Conservation (phyloP, 2,329 filamentous ascomycete species). For the Chaetomium sp. region DNA sequence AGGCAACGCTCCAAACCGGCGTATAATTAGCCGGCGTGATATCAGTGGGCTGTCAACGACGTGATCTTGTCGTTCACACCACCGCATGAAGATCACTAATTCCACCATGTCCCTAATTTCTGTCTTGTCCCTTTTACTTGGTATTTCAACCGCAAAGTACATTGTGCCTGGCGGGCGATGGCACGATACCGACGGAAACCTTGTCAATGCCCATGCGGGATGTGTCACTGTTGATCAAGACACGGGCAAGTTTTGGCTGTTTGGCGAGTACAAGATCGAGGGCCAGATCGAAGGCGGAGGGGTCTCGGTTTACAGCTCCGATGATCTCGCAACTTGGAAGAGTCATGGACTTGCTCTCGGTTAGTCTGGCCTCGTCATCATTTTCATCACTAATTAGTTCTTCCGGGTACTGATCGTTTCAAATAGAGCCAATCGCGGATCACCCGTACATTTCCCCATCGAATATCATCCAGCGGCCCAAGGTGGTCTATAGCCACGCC, state of each 20-base stretch:
- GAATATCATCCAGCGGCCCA: conserved; percentile 56
- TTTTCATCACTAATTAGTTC: not conserved
- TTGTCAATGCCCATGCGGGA: conserved; percentile 57
- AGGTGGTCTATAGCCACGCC: conserved; percentile 52
- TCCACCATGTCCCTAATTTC: not conserved
- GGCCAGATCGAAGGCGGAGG: conserved; percentile 54
- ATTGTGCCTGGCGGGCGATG: conserved; percentile 57
- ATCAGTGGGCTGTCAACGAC: too few species aligned
- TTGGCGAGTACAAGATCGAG: conserved; percentile 55
- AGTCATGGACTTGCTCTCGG: conserved; percentile 50
- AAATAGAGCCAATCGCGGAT: conserved; percentile 42
- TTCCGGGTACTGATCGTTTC: not conserved
- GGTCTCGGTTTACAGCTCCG: conserved; percentile 54
- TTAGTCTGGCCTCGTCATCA: conserved; percentile 25
- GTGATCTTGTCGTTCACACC: too few species aligned
- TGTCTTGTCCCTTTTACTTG: not conserved
- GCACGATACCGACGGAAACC: conserved; percentile 52
- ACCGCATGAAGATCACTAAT: too few species aligned
- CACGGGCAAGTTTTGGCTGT: conserved; percentile 52
- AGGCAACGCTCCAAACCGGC: too few species aligned
- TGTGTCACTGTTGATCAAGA: conserved; percentile 46
- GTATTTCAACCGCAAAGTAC: conserved; percentile 38
- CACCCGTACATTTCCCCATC: conserved; percentile 49
- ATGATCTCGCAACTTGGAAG: conserved; percentile 54
- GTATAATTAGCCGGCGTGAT: too few species aligned